Base-by-base conservation (phyloP, 176 grass and related monocot species). In the Eragrostis nindensis region DNA sequence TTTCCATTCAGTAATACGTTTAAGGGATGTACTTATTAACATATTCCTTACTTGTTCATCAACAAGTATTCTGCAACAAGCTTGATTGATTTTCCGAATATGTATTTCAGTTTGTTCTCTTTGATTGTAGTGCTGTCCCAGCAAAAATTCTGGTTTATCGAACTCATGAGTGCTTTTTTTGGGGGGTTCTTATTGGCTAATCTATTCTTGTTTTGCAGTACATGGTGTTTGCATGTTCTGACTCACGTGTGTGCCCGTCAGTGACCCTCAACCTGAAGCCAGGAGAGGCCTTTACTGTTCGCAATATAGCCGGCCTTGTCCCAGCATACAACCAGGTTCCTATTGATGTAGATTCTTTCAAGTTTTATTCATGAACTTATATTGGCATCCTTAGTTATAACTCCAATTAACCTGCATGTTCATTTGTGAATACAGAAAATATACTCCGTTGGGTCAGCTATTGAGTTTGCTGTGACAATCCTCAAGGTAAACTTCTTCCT, bases 221-320 rank as follows among this genome's bases (percentile, higher is more conserved):
- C 82, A 92, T 94, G 94, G 89, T 97, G 82, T 97, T 97, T 53
- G 87, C 91, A 7, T 97, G 91, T 38, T 76, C 94, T 29, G 94
- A 92, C 54, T 94, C 85, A 0, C 94, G 89, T 45, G 89, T 94
- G 74, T 97, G 91, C 87, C 94, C 89, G n/a, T 94, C 85, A 17
- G 85, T 94, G 66, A 84, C 74, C 43, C 79, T 97, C n/a, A 79
- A 74, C 26, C 82, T 94, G 67, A 50, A 92, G 50, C 94, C 94
- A 11, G 94, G 94, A 48, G 91, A 97, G 80, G 91, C 94, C 55
- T 97, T 97, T 70, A 86, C 87, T 18, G 74, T 97, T 26, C 89
- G 87, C 3, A 97, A 94, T 78, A 80, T 94, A 48, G 91, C 91
- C 27, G 57, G 82, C 66, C 87, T 97, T 61, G 87, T 97, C 13